Conservation (phyloP, 768 basidiomycete species). For the Cystobasidium tubakii region DNA sequence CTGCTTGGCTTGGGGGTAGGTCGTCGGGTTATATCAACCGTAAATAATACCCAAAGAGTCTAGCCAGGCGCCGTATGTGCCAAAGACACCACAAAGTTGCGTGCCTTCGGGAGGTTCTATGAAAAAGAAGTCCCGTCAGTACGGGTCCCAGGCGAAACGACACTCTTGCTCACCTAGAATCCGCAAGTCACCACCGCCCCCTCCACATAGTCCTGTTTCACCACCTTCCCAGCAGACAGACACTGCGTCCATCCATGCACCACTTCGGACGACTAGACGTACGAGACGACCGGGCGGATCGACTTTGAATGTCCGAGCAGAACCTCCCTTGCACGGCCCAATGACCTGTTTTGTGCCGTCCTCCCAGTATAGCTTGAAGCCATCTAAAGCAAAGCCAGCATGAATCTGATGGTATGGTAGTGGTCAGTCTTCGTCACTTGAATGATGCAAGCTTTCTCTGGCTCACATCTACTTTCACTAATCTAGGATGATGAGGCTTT, state of each 20-base stretch:
- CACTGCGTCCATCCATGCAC: conserved; percentile 33
- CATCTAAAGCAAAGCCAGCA: conserved; percentile 23
- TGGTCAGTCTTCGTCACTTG: too few relatives aligned
- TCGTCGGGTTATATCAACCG: not conserved
- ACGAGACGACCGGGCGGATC: conserved; percentile 26
- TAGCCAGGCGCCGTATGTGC: conserved; percentile 15
- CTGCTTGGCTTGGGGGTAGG: not conserved
- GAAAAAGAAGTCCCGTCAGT: not conserved
- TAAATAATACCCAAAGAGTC: conserved; percentile 24
- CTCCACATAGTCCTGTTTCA: conserved; percentile 29
- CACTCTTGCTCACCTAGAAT: conserved; percentile 8
- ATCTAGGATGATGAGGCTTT: conserved; percentile 7
- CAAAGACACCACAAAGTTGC: conserved; percentile 21
- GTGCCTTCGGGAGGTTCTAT: conserved; percentile 22
- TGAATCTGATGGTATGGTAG: not conserved
- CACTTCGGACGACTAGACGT: conserved; percentile 30
- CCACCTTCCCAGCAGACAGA: conserved; percentile 26
- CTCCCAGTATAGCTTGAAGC: conserved; percentile 32
- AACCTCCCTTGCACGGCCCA: conserved; percentile 27
- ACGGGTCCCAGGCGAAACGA: not conserved
- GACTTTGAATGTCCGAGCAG: conserved; percentile 8
- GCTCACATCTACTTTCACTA: conserved; percentile 24
- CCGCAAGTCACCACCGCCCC: conserved; percentile 22
- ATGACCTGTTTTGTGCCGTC: conserved; percentile 28
- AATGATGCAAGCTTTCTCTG: too few relatives aligned